Base-by-base conservation (phyloP, 306 rosid genomes). In the Cucurbita argyrosperma region DNA sequence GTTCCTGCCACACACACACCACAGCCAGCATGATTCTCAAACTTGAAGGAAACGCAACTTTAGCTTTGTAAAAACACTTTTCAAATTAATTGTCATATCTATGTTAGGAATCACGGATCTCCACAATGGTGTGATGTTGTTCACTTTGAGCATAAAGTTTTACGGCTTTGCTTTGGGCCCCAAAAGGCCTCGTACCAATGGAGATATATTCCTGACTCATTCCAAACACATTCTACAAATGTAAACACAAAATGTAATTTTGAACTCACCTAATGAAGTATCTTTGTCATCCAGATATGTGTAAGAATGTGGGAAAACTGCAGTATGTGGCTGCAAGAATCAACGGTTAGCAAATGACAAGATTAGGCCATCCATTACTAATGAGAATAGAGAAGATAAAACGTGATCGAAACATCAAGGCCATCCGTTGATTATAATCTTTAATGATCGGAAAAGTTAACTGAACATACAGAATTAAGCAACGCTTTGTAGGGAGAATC, bases 401-500 rank as follows among this genome's bases (percentile, higher is more conserved):
- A 8, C 10, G 4, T n/a, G 10, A 47, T 9, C 51, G 5, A 47
- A 47, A 47, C 51, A 47, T 14, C 51, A 47, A 47, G 51, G 12
- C 51, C 51, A 47, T 47, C 12, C 15, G 1, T 21, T 12, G 15
- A 43, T 15, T 14, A 66, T 43, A 18, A 23, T 26, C 56, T 49
- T 43, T 43, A 5, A 66, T 43, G 18, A 45, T 66, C 53, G 21
- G 69, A 35, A 8, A 23, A 42, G 4, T 4, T n/a, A 0, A 0
- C 63, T 15, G 64, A 35, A 63, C 80, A 84, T 83, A 88, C 96
- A 23, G 96, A 96, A 79, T 92, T 92, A 77, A 88, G 90, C 74
- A 90, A 81, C 21, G 90, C 90, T 82, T 92, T 92, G 83, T 90
- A 87, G 0, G 96, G 98, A 54, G 98, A 92, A 84, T 92, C 98